These are phyloP conservation scores for Fusarium buxicola DNA, from an alignment of 2,329 filamentous ascomycete genomes.

Conservation along the genomic window DNA sequence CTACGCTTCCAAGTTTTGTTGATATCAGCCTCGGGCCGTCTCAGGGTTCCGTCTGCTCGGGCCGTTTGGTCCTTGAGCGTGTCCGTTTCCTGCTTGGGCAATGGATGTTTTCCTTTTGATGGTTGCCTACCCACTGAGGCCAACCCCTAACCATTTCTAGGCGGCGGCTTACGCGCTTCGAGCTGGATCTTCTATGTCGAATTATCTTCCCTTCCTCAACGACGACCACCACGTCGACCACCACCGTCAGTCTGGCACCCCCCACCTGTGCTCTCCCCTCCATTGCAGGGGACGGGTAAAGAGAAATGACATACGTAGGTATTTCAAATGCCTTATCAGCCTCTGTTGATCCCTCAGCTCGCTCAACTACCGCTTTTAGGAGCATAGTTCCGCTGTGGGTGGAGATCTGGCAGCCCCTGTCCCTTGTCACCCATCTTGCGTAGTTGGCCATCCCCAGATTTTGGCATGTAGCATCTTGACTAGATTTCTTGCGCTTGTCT, in stretches of 20 bases:
- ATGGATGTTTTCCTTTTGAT: neutral
- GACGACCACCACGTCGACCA: neutral
- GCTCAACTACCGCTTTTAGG: neutral
- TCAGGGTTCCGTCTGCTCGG: conserved; percentile 5
- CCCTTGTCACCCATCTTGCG: neutral
- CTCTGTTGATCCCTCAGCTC: neutral
- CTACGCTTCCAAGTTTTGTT: neutral
- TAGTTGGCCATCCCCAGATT: neutral
- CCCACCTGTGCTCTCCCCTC: neutral
- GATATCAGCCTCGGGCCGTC: neutral
- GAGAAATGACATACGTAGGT: conserved; percentile 5
- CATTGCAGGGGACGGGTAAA: conserved; percentile 4
- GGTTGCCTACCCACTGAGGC: conserved; percentile 1
- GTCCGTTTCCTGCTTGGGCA: neutral
- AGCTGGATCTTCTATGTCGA: conserved; percentile 1
- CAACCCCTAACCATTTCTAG: conserved; percentile 1
- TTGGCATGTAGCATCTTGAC: neutral
- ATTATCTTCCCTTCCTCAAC: neutral
- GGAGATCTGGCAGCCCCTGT: neutral
- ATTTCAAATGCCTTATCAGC: conserved; percentile 7
- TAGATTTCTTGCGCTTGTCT: neutral
- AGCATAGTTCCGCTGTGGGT: neutral
- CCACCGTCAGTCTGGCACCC: conserved; percentile 1
- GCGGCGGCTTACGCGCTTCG: conserved; percentile 39
- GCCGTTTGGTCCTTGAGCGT: neutral